Conservation (phyloP, 805 yeast species). For the Millerozyma acaciae region DNA sequence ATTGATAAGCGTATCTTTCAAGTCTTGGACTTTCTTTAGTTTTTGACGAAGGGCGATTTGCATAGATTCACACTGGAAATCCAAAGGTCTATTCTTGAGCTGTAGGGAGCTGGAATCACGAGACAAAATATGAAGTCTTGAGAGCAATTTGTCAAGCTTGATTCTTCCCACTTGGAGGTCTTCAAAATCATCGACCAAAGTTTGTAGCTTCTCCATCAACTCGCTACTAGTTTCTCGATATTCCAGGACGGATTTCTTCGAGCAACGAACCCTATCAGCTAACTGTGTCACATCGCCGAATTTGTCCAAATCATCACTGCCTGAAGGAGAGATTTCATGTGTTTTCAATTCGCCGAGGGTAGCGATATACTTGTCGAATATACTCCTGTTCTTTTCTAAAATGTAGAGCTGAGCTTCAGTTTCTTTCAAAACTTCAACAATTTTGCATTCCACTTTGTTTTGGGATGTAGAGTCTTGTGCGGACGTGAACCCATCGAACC, state of each 20-base stretch:
- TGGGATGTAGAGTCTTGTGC: no score
- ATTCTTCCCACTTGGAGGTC: conserved; percentile 13
- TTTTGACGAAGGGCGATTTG: conserved; percentile 25
- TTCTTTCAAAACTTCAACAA: conserved; percentile 18
- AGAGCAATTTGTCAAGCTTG: conserved; percentile 23
- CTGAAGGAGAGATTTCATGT: neutral
- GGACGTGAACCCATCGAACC: conserved; percentile 16
- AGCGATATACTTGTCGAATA: conserved; percentile 11
- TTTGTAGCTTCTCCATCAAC: conserved; percentile 3
- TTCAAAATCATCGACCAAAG: conserved; percentile 8
- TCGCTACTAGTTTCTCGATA: conserved; percentile 2
- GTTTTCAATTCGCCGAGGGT: no score
- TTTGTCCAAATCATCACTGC: no score
- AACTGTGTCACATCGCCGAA: no score
- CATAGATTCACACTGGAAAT: conserved; percentile 23
- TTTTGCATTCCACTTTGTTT: conserved; percentile 13
- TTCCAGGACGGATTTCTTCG: neutral
- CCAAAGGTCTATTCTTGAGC: conserved; percentile 26
- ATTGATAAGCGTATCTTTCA: conserved; percentile 20
- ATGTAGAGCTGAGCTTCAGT: conserved; percentile 24
- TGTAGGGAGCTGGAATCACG: conserved; percentile 6
- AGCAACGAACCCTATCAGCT: no score
- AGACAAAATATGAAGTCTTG: conserved; percentile 19
- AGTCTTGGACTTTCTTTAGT: conserved; percentile 16
- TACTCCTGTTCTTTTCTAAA: conserved; percentile 16